These are phyloP conservation scores for Debaryomycetaceae sp. DNA, from an alignment of 1,139 yeast genomes.

Conservation along the genomic window DNA sequence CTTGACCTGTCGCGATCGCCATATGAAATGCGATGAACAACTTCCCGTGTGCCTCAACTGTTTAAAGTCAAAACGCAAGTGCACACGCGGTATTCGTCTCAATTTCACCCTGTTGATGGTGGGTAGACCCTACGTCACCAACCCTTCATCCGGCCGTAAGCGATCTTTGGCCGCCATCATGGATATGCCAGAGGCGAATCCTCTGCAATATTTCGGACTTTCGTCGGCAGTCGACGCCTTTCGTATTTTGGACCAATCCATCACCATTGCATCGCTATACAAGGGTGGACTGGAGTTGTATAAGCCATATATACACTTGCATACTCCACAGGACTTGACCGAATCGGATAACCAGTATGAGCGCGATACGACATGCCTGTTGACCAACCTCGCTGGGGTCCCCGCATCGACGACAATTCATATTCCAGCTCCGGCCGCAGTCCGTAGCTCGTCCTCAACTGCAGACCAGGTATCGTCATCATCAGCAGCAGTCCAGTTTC, in stretches of 20 bases:
- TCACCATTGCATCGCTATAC: constrained; percentile 31
- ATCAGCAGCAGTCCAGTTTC: no score
- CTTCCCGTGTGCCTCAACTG: constrained; percentile 37
- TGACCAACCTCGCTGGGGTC: background rate
- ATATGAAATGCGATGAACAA: constrained; percentile 39
- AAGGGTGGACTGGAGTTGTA: constrained; percentile 21
- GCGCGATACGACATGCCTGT: constrained; percentile 12
- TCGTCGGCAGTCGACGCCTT: background rate
- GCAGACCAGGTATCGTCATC: no score
- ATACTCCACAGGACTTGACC: constrained; percentile 17
- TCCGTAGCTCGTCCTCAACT: no score
- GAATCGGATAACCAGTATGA: constrained; percentile 25
- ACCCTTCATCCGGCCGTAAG: background rate
- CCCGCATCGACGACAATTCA: no score
- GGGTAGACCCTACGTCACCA: background rate
- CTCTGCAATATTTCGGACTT: background rate
- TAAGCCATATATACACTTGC: constrained; percentile 22
- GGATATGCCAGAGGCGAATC: constrained; percentile 21
- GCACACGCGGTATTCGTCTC: constrained; percentile 34
- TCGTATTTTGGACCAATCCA: constrained; percentile 27
- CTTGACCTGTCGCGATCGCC: constrained; percentile 37
- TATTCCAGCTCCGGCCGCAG: no score
- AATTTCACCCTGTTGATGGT: constrained; percentile 29
- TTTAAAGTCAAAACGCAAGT: constrained; percentile 29
- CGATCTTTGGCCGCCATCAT: constrained; percentile 9